Evolutionary conservation across 2,329 filamentous ascomycete genomes (phyloP).

Genomic region (Hansfordia pulvinata): DNA sequence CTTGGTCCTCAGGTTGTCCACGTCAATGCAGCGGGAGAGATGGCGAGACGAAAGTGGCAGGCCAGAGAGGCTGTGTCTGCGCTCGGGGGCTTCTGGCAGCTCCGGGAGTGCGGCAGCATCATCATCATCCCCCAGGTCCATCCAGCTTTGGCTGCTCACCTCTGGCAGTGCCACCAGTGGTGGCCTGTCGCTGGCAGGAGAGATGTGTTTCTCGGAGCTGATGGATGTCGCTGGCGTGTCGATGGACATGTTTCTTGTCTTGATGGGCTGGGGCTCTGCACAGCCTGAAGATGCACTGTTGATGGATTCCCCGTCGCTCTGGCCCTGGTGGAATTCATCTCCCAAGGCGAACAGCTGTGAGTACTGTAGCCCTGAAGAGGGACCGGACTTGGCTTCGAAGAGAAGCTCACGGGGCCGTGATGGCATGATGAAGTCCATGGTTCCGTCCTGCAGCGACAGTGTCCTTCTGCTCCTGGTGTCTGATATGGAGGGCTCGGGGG

Average conservation of each 20-base stretch:
- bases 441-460: conserved; percentile 12
- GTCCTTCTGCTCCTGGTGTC: conserved; percentile 11
- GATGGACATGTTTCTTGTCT: conserved; percentile 22
- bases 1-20: conserved; percentile 8
- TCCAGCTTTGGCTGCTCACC: conserved; percentile 14
- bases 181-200: no score
- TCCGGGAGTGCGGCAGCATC: conserved; percentile 3
- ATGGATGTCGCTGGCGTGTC: conserved; percentile 25
- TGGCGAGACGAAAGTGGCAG: conserved; percentile 8
- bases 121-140: conserved; percentile 15
- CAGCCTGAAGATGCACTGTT: conserved; percentile 21
- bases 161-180: conserved; percentile 8
- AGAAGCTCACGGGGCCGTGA: conserved; percentile 5
- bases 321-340: conserved; percentile 8
- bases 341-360: conserved; percentile 10
- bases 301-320: conserved; percentile 15
- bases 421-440: conserved; percentile 6
- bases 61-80: no score
- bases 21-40: conserved; percentile 5
- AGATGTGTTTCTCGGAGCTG: conserved; percentile 18
- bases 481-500: conserved; percentile 24
- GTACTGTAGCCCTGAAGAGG: conserved; percentile 11
- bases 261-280: conserved; percentile 18
- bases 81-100: conserved; percentile 4
- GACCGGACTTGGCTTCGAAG: conserved; percentile 11